Percentiles rank a stretch among this genome's conserved stretches.
These are phyloP conservation scores for Calonectria naviculata DNA, from an alignment of 2,329 filamentous ascomycete species.

Conservation along the genomic window DNA sequence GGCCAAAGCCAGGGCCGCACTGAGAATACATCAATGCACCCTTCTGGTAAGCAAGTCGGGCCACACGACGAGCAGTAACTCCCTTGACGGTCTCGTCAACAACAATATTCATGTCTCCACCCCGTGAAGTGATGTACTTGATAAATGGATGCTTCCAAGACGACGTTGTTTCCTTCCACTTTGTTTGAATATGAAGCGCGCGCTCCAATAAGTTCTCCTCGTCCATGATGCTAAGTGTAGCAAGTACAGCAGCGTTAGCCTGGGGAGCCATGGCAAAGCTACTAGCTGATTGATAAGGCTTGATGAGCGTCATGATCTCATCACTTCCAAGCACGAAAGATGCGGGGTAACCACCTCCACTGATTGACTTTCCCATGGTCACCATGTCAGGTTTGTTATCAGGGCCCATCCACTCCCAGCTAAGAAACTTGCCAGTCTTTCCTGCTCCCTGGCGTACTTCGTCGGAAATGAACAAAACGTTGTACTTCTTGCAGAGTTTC, in stretches of 20 bases:
- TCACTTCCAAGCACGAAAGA: conserved; percentile 29
- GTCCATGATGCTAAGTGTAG: conserved; percentile 16
- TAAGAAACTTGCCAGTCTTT: conserved; percentile 37
- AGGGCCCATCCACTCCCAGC: conserved; percentile 32
- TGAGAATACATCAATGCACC: conserved; percentile 21
- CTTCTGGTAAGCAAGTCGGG: conserved; percentile 21
- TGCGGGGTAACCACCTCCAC: conserved; percentile 27
- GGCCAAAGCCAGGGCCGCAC: background rate
- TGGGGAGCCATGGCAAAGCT: conserved; percentile 26
- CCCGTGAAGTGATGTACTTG: conserved; percentile 20
- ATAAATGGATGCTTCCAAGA: conserved; percentile 24
- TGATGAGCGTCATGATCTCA: conserved; percentile 22
- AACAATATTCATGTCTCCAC: conserved; percentile 24
- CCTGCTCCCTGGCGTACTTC: conserved; percentile 36
- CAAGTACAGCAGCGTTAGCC: conserved; percentile 16
- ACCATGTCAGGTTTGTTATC: conserved; percentile 38
- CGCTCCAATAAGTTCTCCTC: conserved; percentile 24
- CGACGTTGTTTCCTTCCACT: conserved; percentile 19
- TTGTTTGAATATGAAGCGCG: conserved; percentile 18
- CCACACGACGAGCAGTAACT: conserved; percentile 22
- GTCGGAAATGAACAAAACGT: conserved; percentile 36
- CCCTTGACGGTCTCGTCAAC: conserved; percentile 17
- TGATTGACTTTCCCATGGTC: conserved; percentile 33
- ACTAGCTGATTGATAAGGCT: conserved; percentile 15
- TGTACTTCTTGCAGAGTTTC: conserved; percentile 27